phyloP scores from a whole-genome alignment of 2,329 filamentous ascomycete genomes.

The Paramyrothecium roridum region DNA sequence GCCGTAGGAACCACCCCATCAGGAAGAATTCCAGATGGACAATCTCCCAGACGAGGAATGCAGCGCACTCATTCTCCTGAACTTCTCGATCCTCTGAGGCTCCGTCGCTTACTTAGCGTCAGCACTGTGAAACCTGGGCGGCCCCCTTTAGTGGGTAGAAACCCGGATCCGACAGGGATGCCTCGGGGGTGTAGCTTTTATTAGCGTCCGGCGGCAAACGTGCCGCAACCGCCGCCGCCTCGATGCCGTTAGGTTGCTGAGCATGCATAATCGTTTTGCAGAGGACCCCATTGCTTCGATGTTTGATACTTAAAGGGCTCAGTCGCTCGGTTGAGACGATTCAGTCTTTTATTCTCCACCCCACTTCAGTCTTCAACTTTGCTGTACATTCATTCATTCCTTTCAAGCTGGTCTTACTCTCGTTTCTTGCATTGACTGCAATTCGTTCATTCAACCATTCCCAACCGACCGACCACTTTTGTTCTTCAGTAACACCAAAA shows the following conservation, averaged over 20 bases:
- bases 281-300: not conserved
- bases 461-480: not conserved
- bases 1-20: no score
- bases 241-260: not conserved
- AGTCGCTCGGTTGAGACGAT: not conserved
- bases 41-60: not conserved
- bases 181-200: not conserved
- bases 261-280: not conserved
- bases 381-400: slow-evolving; percentile 1
- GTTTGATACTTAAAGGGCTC: not conserved
- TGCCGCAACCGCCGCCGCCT: not conserved
- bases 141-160: not conserved
- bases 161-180: not conserved
- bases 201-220: not conserved
- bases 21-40: not conserved
- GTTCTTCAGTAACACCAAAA: not conserved
- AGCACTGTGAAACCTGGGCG: not conserved
- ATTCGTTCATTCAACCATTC: not conserved
- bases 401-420: not conserved
- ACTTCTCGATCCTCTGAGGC: not conserved
- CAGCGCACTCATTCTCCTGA: no score
- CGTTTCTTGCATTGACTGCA: slow-evolving; percentile 2
- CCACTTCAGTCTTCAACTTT: not conserved
- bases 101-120: not conserved
- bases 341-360: not conserved